Conservation (phyloP, 2,329 filamentous ascomycete species). For the Bisporella sp. region DNA sequence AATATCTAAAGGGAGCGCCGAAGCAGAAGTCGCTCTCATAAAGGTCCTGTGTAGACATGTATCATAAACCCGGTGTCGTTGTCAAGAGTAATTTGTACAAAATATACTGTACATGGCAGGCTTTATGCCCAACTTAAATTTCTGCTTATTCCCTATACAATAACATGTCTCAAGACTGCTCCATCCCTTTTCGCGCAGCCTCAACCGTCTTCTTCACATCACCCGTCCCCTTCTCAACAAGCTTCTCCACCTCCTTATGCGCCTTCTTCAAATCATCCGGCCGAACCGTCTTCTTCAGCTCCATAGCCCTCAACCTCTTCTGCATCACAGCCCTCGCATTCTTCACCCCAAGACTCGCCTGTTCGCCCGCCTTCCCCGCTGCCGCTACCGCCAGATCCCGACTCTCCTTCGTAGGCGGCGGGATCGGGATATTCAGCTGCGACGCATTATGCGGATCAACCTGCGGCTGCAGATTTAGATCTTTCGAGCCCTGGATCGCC, state of each 20-base stretch:
- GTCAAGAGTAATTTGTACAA: constrained; percentile 15
- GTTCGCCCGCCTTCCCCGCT: constrained; percentile 27
- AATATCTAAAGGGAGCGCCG: background rate
- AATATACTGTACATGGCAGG: background rate
- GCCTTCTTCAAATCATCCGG: constrained; percentile 33
- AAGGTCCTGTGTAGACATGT: background rate
- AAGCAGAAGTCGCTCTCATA: background rate
- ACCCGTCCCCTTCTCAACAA: constrained; percentile 26
- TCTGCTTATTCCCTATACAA: background rate
- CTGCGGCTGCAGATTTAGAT: constrained; percentile 41
- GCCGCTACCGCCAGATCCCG: constrained; percentile 29
- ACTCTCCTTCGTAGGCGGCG: constrained; percentile 50
- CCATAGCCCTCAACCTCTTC: constrained; percentile 29
- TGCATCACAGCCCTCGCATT: constrained; percentile 28
- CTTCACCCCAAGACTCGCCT: constrained; percentile 21
- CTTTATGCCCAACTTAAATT: background rate
- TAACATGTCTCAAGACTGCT: constrained; percentile 19
- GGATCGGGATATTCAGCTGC: constrained; percentile 47
- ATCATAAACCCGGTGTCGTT: constrained; percentile 6
- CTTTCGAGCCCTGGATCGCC: constrained; percentile 42
- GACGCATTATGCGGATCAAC: constrained; percentile 40
- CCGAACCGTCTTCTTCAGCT: constrained; percentile 26
- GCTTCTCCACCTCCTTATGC: constrained; percentile 31
- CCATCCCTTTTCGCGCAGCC: constrained; percentile 28
- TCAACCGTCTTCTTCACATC: constrained; percentile 32